Conservation (phyloP, 2,329 filamentous ascomycete species). For the Periglandula ipomoeae region DNA sequence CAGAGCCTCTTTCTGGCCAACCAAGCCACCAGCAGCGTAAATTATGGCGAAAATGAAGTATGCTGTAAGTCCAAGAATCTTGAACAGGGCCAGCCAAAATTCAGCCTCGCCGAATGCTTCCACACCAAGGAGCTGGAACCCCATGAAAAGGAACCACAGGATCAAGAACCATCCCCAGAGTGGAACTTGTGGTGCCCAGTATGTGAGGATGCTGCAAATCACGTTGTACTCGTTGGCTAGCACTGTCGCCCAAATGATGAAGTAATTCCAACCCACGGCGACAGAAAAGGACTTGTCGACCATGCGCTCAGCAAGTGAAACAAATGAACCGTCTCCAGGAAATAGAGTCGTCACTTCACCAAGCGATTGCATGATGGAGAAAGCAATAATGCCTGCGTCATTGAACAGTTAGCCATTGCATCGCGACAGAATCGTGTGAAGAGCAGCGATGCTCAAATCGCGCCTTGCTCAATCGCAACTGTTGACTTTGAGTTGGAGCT, state of each 20-base stretch:
- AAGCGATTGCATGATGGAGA: conserved; percentile 61
- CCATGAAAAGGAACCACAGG: conserved; percentile 64
- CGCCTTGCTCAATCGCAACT: neutral
- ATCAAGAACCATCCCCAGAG: conserved; percentile 62
- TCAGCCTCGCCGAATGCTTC: conserved; percentile 71
- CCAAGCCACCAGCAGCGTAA: conserved; percentile 58
- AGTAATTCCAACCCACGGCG: conserved; percentile 65
- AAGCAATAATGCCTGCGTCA: conserved; percentile 48
- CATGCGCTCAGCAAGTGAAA: conserved; percentile 60
- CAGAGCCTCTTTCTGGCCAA: conserved; percentile 46
- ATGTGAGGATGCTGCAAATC: conserved; percentile 54
- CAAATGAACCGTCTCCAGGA: conserved; percentile 62
- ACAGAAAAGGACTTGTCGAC: conserved; percentile 62
- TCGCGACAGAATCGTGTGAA: neutral
- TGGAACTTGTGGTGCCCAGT: conserved; percentile 53
- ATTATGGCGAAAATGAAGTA: conserved; percentile 68
- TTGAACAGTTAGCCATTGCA: neutral
- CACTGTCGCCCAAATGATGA: conserved; percentile 56
- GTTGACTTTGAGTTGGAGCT: neutral
- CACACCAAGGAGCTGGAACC: conserved; percentile 62
- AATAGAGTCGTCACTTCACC: conserved; percentile 68
- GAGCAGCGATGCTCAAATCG: neutral
- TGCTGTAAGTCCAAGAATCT: conserved; percentile 58
- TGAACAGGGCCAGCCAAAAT: conserved; percentile 69
- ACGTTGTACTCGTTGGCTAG: conserved; percentile 65